phyloP scores from a whole-genome alignment of 805 yeast species.

The Candida rishiriensis region DNA sequence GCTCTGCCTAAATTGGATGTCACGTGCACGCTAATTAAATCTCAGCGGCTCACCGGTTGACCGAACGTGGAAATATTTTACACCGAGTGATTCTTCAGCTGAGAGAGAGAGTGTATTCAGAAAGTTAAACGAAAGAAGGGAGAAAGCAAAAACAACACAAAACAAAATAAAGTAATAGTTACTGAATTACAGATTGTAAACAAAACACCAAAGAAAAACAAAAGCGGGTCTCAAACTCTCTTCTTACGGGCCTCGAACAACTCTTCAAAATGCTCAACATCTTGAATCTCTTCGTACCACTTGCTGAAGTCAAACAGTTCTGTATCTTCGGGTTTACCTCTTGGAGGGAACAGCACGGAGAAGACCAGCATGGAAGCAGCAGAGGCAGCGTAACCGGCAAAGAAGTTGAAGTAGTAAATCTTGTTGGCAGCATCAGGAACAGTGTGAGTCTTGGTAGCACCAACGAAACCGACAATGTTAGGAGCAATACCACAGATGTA shows the following conservation, averaged over 20 bases:
- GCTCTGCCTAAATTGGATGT: no score
- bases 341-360: slow-evolving; percentile 46
- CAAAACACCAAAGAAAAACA: background rate
- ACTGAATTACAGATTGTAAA: no score
- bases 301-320: slow-evolving; percentile 41
- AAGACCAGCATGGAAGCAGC: slow-evolving; percentile 50
- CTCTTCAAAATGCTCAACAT: slow-evolving; percentile 59
- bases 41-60: no score
- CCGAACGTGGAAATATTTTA: no score
- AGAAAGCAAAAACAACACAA: background rate
- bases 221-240: background rate
- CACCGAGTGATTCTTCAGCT: no score
- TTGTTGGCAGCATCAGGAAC: slow-evolving; percentile 78
- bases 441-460: slow-evolving; percentile 63
- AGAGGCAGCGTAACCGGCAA: slow-evolving; percentile 67
- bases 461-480: slow-evolving; percentile 82
- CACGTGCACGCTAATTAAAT: no score
- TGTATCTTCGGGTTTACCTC: slow-evolving; percentile 37
- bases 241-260: slow-evolving; percentile 8
- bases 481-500: slow-evolving; percentile 78
- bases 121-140: background rate
- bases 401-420: slow-evolving; percentile 69
- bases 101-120: background rate
- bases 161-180: no score
- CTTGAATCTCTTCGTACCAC: slow-evolving; percentile 60